Conservation (phyloP, 2,329 filamentous ascomycete species). For the Epichloe scottii region DNA sequence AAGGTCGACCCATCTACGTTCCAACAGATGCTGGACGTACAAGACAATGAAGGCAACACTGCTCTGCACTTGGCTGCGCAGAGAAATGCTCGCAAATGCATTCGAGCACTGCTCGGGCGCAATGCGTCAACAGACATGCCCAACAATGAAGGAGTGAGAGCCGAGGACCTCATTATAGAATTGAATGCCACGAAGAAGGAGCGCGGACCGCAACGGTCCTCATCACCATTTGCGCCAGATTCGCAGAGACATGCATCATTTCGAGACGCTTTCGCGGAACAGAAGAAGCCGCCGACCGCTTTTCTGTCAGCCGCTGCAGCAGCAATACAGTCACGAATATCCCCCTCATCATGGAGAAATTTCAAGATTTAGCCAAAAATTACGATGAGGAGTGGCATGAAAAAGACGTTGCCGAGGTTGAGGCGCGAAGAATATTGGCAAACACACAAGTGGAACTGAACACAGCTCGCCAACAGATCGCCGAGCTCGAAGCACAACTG, state of each 20-base stretch:
- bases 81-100: constrained; percentile 78
- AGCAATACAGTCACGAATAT: constrained; percentile 56
- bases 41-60: constrained; percentile 82
- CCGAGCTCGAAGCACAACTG: constrained; percentile 41
- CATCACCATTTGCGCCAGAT: constrained; percentile 55
- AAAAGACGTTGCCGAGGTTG: constrained; percentile 56
- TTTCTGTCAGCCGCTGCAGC: constrained; percentile 55
- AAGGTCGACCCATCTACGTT: constrained; percentile 64
- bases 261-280: constrained; percentile 34
- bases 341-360: constrained; percentile 59
- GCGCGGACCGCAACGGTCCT: constrained; percentile 60
- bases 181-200: constrained; percentile 58
- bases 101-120: constrained; percentile 65
- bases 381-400: constrained; percentile 68
- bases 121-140: constrained; percentile 73
- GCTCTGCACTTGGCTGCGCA: constrained; percentile 65
- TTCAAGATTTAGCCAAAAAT: constrained; percentile 54
- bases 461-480: constrained; percentile 44
- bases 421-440: constrained; percentile 51
- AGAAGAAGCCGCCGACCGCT: constrained; percentile 27
- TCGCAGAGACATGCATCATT: constrained; percentile 44
- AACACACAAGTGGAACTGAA: constrained; percentile 58
- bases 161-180: constrained; percentile 70
- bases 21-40: constrained; percentile 65
- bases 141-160: constrained; percentile 71